Evolutionary conservation across 2,329 filamentous ascomycete species (phyloP), one percentile per base, ranked within the genome.

Genomic region (Geosmithia morbida): DNA sequence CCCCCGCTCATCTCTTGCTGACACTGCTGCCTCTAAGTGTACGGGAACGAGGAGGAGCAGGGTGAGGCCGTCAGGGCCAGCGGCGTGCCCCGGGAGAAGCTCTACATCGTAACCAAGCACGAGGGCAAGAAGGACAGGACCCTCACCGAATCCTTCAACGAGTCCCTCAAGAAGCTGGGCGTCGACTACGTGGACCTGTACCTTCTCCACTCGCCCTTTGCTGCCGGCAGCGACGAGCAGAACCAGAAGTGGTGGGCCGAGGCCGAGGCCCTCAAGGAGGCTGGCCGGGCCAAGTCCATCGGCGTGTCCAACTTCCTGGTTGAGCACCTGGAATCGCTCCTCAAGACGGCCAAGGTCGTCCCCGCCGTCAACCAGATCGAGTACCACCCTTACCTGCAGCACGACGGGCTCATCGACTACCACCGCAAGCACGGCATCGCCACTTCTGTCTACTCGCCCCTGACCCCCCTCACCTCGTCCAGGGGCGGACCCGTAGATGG

Each of bases 351-450:
- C 46, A 74, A 72, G 54, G 60, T 83, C 50, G 59, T 68, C 2
- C 86, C 86, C 1, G 79, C 76, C 7, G 74, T 85, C 51, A 89
- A 90, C 66, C 85, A 92, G 70, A 84, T 90, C 57, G 85, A 90
- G 67, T 81, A 77, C 57, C 83, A 92, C 63, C 84, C 85, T 0
- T 86, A 87, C 59, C 68, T 85, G 46, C 81, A 84, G 62, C 81
- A 83, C 59, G 67, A 71, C 17, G 47, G 19, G 49, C 66, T 85
- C 13, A 48, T 84, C 30, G 62, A 67, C 16, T 85, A 75, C 62
- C 74, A 73, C 60, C 69, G 69, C 54, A 61, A 72, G 56, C 65
- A 81, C 55, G 61, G 66, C 48, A 83, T 85, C 51, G 71, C 74
- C 3, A 60, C 74, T 2, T 64, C 70, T 6, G 72, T 72, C 8